A percentile compares a stretch with the other conserved stretches of the same genome.
These are phyloP conservation scores for Rhizopogon vulgaris DNA, from an alignment of 768 basidiomycete genomes.

Conservation along the genomic window DNA sequence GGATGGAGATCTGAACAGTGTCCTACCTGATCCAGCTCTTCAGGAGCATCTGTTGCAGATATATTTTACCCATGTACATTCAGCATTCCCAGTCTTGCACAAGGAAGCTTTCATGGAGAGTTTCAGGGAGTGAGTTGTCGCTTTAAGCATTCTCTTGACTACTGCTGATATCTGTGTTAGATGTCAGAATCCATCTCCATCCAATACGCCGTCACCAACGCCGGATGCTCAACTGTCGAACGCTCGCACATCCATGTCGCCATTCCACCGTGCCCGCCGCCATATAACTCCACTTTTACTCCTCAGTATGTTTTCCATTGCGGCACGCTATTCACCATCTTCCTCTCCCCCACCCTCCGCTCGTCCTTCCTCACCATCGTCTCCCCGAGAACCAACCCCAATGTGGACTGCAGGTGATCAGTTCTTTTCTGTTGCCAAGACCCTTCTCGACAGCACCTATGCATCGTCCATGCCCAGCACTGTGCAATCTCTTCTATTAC, in stretches of 20 bases:
- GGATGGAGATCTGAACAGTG: constrained; percentile 32
- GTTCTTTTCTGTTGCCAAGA: constrained; percentile 63
- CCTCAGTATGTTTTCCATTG: constrained; percentile 78
- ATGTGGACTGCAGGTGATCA: constrained; percentile 83
- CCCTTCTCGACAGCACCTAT: constrained; percentile 58
- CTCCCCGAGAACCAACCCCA: constrained; percentile 37
- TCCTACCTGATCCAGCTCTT: constrained; percentile 49
- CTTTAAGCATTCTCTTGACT: not conserved
- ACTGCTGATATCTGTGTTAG: constrained; percentile 9
- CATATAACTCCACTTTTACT: constrained; percentile 61
- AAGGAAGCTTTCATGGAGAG: constrained; percentile 62
- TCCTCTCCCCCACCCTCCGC: constrained; percentile 21
- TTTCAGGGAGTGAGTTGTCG: constrained; percentile 35
- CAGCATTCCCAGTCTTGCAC: constrained; percentile 71
- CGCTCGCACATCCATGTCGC: constrained; percentile 21
- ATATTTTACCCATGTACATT: constrained; percentile 81
- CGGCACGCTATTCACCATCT: constrained; percentile 57
- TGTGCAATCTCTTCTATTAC: constrained; percentile 71
- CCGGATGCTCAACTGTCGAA: constrained; percentile 13
- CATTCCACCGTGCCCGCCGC: constrained; percentile 36
- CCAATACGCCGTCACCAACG: constrained; percentile 27
- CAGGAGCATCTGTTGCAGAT: constrained; percentile 69
- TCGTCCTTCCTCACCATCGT: constrained; percentile 24
- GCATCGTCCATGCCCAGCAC: constrained; percentile 69
- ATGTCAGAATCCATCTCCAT: constrained; percentile 16